Evolutionary conservation across 2,329 filamentous ascomycete species (phyloP).

Genomic region (Ophiostoma ulmi): DNA sequence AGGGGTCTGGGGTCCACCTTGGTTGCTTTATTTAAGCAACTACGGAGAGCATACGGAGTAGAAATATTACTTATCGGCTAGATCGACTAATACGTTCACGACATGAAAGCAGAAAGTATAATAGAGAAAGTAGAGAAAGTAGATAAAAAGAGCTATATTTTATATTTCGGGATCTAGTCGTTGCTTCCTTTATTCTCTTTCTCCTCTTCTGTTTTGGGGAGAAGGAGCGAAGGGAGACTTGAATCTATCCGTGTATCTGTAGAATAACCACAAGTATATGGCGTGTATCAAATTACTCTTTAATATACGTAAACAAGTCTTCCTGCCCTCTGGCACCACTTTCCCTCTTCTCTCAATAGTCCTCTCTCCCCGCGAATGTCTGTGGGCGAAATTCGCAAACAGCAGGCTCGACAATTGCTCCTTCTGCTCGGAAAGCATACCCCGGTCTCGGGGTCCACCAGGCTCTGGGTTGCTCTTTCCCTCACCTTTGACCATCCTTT

Average conservation of each 20-base stretch:
- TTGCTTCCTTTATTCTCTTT: not conserved
- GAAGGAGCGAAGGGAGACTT: conserved; percentile 3
- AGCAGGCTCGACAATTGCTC: not conserved
- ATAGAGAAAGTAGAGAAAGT: not conserved
- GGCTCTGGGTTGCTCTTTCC: conserved; percentile 7
- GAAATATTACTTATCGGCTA: not conserved
- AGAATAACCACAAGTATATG: not conserved
- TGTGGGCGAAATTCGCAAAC: not conserved
- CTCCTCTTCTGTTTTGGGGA: conserved; percentile 1
- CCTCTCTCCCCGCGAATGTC: not conserved
- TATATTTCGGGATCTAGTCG: not conserved
- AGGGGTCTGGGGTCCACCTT: conserved; percentile 13
- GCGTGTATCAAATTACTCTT: no score
- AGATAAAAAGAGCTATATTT: not conserved
- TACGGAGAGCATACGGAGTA: not conserved
- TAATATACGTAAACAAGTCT: no score
- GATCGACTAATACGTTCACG: not conserved
- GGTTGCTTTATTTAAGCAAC: not conserved
- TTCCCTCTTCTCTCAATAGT: not conserved
- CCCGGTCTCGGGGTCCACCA: conserved; percentile 2
- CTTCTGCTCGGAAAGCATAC: not conserved
- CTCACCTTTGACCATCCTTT: not conserved
- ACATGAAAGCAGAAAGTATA: not conserved
- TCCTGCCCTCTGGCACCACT: not conserved
- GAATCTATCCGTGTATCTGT: not conserved